Conservation (phyloP, 805 yeast genomes). For the Saturnispora halmiae region DNA sequence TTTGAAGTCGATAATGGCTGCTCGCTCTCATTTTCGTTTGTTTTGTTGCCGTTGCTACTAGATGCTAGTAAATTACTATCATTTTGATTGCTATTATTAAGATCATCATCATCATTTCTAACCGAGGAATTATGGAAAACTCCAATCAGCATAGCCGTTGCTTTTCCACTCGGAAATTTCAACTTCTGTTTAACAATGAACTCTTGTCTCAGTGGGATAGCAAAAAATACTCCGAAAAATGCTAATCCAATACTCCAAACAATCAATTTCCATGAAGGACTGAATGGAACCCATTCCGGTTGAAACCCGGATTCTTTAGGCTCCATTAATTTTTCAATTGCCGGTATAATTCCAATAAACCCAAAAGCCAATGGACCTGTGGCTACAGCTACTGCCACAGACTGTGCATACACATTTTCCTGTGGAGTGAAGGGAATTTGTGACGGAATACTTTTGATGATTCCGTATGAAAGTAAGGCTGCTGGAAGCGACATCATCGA, state of each 20-base stretch:
- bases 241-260: slow-evolving; percentile 85
- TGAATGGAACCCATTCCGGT: slow-evolving; percentile 28
- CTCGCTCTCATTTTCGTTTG: no score
- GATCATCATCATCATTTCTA: background rate
- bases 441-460: slow-evolving; percentile 51
- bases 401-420: slow-evolving; percentile 88
- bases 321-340: slow-evolving; percentile 80
- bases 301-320: slow-evolving; percentile 66
- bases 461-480: slow-evolving; percentile 77
- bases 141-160: slow-evolving; percentile 87
- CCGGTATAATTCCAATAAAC: slow-evolving; percentile 90
- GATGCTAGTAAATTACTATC: background rate
- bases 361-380: slow-evolving; percentile 97
- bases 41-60: background rate
- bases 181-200: slow-evolving; percentile 81
- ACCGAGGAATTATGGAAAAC: slow-evolving; percentile 65
- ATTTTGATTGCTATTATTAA: background rate
- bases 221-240: slow-evolving; percentile 92
- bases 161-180: slow-evolving; percentile 91
- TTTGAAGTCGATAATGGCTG: background rate
- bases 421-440: slow-evolving; percentile 62
- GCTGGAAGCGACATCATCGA: slow-evolving; percentile 98
- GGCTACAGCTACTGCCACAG: slow-evolving; percentile 93
- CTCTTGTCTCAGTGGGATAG: slow-evolving; percentile 78
- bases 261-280: slow-evolving; percentile 42